phyloP scores from a whole-genome alignment of 2,329 filamentous ascomycete species.

The Botrytis paeoniae region DNA sequence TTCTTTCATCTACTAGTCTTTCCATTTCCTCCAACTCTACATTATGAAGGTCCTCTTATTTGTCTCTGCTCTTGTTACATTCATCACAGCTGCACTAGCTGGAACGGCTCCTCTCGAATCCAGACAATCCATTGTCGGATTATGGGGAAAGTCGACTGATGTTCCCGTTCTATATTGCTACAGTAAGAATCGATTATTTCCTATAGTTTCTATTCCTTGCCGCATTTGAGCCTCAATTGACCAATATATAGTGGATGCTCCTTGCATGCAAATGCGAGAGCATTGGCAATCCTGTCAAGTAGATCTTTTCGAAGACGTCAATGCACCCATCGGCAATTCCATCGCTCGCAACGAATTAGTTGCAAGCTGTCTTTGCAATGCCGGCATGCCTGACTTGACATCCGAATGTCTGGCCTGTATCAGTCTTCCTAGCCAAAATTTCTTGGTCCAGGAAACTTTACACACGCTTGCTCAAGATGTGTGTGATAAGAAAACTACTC shows the following conservation, averaged over 20 bases:
- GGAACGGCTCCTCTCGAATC: background rate
- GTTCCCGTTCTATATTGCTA: background rate
- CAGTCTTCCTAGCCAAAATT: background rate
- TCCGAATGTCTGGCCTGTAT: conserved; percentile 1
- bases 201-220: too few relatives aligned
- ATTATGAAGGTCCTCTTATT: background rate
- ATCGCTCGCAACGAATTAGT: background rate
- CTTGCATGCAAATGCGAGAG: background rate
- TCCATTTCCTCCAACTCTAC: background rate
- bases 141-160: background rate
- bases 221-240: too few relatives aligned
- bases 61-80: background rate
- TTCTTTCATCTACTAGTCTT: background rate
- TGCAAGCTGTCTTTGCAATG: conserved; percentile 1
- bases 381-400: background rate
- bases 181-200: too few relatives aligned
- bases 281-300: conserved; percentile 5
- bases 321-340: background rate
- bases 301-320: background rate
- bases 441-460: background rate
- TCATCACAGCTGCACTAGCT: background rate
- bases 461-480: background rate
- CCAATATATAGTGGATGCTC: background rate
- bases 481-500: background rate
- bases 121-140: background rate